A percentile compares a stretch with the other conserved stretches of the same genome.
Conservation (phyloP, 129 eudicot genomes). For the Helianthus tuberosus region DNA sequence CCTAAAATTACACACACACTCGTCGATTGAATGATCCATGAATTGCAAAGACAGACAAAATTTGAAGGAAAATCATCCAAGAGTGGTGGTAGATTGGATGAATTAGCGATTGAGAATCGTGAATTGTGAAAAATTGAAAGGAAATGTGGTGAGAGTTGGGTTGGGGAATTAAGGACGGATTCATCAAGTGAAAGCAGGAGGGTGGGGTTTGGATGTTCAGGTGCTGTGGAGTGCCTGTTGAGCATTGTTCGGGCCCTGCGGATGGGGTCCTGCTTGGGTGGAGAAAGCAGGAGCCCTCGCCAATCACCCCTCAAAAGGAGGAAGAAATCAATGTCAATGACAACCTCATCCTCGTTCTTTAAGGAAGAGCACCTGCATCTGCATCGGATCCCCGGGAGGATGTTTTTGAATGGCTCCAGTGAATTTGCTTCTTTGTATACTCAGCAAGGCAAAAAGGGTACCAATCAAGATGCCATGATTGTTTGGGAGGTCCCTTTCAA, state of each 20-base stretch:
- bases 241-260: conserved; percentile 85
- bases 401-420: conserved; percentile 79
- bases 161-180: conserved; percentile 55
- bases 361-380: conserved; percentile 75
- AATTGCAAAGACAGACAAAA: no score
- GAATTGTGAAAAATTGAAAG: no score
- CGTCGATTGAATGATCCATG: no score
- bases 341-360: conserved; percentile 55
- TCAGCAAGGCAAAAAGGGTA: conserved; percentile 95
- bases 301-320: conserved; percentile 59
- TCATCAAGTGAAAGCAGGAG: conserved; percentile 48
- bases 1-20: no score
- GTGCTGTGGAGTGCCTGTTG: conserved; percentile 88
- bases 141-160: not conserved
- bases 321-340: conserved; percentile 40
- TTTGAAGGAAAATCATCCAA: no score
- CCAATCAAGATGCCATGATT: conserved; percentile 99
- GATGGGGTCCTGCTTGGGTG: conserved; percentile 96
- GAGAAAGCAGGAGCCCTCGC: conserved; percentile 91
- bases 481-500: conserved; percentile 79
- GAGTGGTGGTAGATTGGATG: no score
- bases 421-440: conserved; percentile 79
- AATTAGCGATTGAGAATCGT: no score
- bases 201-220: conserved; percentile 51
- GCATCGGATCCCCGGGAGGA: conserved; percentile 64